Conservation (phyloP, 2,329 filamentous ascomycete genomes). For the Colletotrichum tropicale region DNA sequence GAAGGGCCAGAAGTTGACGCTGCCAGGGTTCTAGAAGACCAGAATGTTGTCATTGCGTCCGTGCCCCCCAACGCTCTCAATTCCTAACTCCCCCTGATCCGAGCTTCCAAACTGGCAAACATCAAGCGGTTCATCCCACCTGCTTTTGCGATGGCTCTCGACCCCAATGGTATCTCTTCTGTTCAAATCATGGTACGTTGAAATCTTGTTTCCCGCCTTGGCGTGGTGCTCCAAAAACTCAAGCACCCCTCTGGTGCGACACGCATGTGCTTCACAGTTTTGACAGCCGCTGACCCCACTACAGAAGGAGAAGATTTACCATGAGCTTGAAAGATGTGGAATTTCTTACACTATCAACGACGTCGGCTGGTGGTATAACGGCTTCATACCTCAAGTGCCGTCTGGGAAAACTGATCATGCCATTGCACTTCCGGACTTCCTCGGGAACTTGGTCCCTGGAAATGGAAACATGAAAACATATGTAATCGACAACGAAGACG, state of each 20-base stretch:
- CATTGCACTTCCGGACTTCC: background rate
- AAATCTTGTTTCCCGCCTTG: too few relatives aligned
- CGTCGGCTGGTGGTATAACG: background rate
- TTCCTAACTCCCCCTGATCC: background rate
- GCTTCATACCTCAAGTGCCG: background rate
- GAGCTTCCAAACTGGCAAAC: background rate
- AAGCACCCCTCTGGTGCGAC: too few relatives aligned
- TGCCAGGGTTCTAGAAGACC: background rate
- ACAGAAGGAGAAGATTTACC: background rate
- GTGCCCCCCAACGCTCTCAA: background rate
- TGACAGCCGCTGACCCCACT: background rate
- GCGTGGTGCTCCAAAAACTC: too few relatives aligned
- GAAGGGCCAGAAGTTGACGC: background rate
- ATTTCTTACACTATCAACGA: accelerated
- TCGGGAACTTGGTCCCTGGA: background rate
- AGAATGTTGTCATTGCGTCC: background rate
- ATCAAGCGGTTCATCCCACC: background rate
- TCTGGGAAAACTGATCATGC: background rate
- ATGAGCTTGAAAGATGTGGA: background rate
- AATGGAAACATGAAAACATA: background rate
- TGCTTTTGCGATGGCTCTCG: background rate
- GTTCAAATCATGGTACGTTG: background rate
- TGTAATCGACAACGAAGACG: background rate
- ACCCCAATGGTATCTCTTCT: background rate
- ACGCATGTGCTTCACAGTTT: accelerated